A percentile compares a stretch with the other conserved stretches of the same genome.
phyloP scores from a whole-genome alignment of 2,329 filamentous ascomycete species.

The Cercospora zeae-maydis region DNA sequence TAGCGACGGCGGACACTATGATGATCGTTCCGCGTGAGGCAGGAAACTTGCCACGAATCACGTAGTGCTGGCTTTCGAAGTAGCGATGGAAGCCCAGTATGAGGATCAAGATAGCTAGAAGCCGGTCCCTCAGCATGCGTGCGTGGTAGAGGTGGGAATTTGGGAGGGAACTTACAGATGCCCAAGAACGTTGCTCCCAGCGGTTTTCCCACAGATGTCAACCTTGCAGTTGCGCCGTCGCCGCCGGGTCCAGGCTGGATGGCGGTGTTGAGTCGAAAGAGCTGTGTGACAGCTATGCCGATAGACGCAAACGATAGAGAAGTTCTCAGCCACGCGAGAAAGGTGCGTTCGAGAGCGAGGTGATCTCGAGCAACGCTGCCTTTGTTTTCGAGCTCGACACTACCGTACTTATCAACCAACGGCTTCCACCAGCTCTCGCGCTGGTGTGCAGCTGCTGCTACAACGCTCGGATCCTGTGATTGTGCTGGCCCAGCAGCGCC shows the following conservation, averaged over 20 bases:
- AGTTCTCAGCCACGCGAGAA: conserved; percentile 80
- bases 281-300: conserved; percentile 77
- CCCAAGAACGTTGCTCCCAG: conserved; percentile 73
- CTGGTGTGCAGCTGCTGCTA: conserved; percentile 4
- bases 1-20: conserved; percentile 63
- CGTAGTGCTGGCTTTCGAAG: conserved; percentile 73
- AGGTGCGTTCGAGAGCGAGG: conserved; percentile 76
- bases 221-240: conserved; percentile 26
- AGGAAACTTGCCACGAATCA: conserved; percentile 75
- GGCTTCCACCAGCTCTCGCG: conserved; percentile 51
- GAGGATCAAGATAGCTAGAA: conserved; percentile 63
- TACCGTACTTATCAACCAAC: conserved; percentile 58
- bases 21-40: conserved; percentile 73
- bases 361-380: conserved; percentile 80
- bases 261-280: conserved; percentile 76
- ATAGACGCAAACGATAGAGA: conserved; percentile 78
- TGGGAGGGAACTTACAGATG: conserved; percentile 44
- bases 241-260: conserved; percentile 38
- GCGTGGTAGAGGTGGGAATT: neutral
- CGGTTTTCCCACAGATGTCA: conserved; percentile 67
- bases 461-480: conserved; percentile 8
- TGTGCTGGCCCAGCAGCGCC: conserved; percentile 9
- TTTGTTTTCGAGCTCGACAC: conserved; percentile 78
- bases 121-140: neutral
- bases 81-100: conserved; percentile 75